A percentile compares a stretch with the other conserved stretches of the same genome.
Evolutionary conservation across 371 early-diverging fungal species (phyloP).

Genomic region (Mucor sp.): DNA sequence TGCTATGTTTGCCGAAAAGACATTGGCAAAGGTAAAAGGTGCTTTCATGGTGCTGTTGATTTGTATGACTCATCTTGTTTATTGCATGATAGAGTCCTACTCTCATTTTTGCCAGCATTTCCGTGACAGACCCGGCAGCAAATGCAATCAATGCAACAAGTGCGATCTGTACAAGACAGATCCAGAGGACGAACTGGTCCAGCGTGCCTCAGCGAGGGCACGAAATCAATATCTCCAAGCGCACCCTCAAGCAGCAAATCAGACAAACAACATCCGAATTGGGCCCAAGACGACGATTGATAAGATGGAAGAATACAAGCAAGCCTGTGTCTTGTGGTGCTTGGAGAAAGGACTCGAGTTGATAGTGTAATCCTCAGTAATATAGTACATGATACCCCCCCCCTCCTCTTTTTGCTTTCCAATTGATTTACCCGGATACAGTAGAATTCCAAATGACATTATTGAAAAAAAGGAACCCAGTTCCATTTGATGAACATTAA

Average conservation of each 20-base stretch:
- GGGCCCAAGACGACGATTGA: slow-evolving; percentile 33
- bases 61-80: neutral
- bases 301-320: slow-evolving; percentile 5
- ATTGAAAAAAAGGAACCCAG: neutral
- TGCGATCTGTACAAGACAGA: slow-evolving; percentile 66
- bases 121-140: slow-evolving; percentile 50
- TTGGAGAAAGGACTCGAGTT: slow-evolving; percentile 6
- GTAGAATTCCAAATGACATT: neutral
- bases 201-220: slow-evolving; percentile 53
- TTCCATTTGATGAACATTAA: neutral
- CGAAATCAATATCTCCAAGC: slow-evolving; percentile 49
- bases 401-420: neutral
- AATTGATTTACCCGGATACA: neutral
- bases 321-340: slow-evolving; percentile 9
- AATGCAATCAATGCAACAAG: slow-evolving; percentile 55
- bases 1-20: slow-evolving; percentile 71
- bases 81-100: slow-evolving; percentile 59
- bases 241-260: slow-evolving; percentile 39
- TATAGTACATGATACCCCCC: neutral
- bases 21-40: slow-evolving; percentile 32
- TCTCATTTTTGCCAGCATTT: slow-evolving; percentile 71
- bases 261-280: slow-evolving; percentile 16
- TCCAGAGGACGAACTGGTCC: slow-evolving; percentile 52
- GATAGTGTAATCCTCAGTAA: slow-evolving; percentile 1
- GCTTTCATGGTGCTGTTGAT: neutral